Percentiles rank a stretch among this genome's conserved stretches.
phyloP scores from a whole-genome alignment of 495 filamentous ascomycete species.

The Haplographium delicatum region DNA sequence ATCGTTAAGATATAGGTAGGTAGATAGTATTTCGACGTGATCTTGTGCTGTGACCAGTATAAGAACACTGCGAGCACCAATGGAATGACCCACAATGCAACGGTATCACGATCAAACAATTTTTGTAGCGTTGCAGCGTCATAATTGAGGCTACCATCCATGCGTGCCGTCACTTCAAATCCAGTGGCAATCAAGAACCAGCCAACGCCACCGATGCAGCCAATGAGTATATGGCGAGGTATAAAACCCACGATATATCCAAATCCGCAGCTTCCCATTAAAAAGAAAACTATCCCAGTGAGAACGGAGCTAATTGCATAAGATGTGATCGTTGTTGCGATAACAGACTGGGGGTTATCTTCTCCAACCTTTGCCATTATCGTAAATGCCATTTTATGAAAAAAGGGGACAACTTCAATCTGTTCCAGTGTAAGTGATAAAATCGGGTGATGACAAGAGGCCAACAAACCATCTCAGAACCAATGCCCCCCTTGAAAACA shows the following conservation, averaged over 20 bases:
- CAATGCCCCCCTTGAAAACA: slow-evolving; percentile 85
- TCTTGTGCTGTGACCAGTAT: slow-evolving; percentile 63
- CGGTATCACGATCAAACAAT: slow-evolving; percentile 63
- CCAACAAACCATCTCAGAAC: slow-evolving; percentile 77
- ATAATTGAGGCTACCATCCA: slow-evolving; percentile 80
- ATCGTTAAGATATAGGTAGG: slow-evolving; percentile 83
- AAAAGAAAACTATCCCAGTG: slow-evolving; percentile 85
- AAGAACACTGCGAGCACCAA: slow-evolving; percentile 71
- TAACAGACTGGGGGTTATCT: slow-evolving; percentile 74
- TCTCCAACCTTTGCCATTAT: slow-evolving; percentile 74
- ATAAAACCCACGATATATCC: slow-evolving; percentile 95
- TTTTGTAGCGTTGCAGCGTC: slow-evolving; percentile 66
- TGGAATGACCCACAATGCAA: slow-evolving; percentile 79
- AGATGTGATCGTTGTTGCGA: slow-evolving; percentile 86
- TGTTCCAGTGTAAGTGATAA: slow-evolving; percentile 1
- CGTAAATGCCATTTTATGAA: slow-evolving; percentile 92
- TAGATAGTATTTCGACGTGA: slow-evolving; percentile 75
- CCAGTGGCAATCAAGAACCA: slow-evolving; percentile 90
- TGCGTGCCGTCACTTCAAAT: slow-evolving; percentile 86
- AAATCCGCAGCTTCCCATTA: slow-evolving; percentile 78
- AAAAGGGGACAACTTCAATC: slow-evolving; percentile 96
- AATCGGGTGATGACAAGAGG: slow-evolving; percentile 7
- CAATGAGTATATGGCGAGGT: slow-evolving; percentile 90
- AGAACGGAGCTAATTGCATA: slow-evolving; percentile 89
- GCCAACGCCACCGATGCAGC: slow-evolving; percentile 97